Percentiles rank a stretch among this genome's conserved stretches.
phyloP scores from a whole-genome alignment of 2,329 filamentous ascomycete species.

The Trematosphaeria pertusa region DNA sequence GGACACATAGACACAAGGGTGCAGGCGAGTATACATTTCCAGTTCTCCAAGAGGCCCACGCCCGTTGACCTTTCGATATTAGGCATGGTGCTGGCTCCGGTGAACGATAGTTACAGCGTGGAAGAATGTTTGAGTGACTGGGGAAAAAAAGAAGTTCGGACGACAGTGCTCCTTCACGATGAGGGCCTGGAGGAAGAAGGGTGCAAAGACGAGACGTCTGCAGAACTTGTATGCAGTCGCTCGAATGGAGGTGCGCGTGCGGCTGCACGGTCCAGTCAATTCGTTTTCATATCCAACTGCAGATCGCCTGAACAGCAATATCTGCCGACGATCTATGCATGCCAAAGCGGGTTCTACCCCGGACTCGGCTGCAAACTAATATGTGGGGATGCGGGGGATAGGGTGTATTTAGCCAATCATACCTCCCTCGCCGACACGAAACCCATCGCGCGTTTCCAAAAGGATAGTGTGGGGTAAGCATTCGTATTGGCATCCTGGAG shows the following conservation, averaged over 20 bases:
- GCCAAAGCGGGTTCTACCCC: constrained; percentile 24
- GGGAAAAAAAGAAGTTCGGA: no score
- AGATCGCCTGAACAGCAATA: constrained; percentile 21
- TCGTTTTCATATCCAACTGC: constrained; percentile 15
- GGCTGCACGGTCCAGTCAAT: neutral
- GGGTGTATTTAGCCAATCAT: constrained; percentile 7
- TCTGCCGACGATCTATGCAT: constrained; percentile 28
- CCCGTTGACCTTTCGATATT: constrained; percentile 28
- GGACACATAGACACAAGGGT: constrained; percentile 58
- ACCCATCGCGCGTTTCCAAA: neutral
- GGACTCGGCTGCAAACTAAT: constrained; percentile 18
- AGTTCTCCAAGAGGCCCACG: constrained; percentile 49
- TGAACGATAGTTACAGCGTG: no score
- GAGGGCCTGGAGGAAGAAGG: neutral
- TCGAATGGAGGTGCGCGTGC: neutral
- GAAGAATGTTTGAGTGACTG: no score
- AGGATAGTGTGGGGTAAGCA: neutral
- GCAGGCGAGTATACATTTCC: constrained; percentile 58
- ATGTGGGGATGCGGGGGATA: constrained; percentile 30
- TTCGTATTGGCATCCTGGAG: neutral
- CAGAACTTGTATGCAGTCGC: constrained; percentile 2
- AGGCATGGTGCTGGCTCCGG: constrained; percentile 23
- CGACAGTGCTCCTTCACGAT: neutral
- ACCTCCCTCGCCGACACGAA: neutral
- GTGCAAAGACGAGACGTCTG: neutral